Evolutionary conservation across 2,329 filamentous ascomycete species (phyloP).

Genomic region (Esteya vermicola): DNA sequence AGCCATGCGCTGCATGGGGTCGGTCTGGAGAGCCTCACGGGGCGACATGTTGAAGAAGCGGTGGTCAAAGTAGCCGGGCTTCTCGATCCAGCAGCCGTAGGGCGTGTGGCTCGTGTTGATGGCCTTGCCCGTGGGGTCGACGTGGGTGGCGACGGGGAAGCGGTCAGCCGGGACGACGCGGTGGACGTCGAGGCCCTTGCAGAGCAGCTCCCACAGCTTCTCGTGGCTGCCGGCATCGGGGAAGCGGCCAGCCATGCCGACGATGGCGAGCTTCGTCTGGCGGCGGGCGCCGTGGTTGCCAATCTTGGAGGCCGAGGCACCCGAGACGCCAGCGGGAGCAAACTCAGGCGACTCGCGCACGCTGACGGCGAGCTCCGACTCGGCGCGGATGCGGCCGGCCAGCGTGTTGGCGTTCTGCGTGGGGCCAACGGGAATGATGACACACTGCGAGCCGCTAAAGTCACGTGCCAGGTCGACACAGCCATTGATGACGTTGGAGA

Average conservation of each 20-base stretch:
- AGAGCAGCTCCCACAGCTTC: slow-evolving; percentile 60
- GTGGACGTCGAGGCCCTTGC: slow-evolving; percentile 63
- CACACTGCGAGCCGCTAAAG: slow-evolving; percentile 24
- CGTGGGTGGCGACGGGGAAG: slow-evolving; percentile 60
- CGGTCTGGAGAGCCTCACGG: slow-evolving; percentile 51
- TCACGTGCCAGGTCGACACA: slow-evolving; percentile 27
- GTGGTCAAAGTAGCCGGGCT: slow-evolving; percentile 41
- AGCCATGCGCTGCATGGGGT: slow-evolving; percentile 67
- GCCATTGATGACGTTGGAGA: slow-evolving; percentile 32
- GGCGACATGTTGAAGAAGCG: background rate
- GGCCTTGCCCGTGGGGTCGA: slow-evolving; percentile 55
- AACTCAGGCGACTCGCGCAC: slow-evolving; percentile 22
- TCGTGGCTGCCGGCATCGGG: slow-evolving; percentile 59
- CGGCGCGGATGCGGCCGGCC: slow-evolving; percentile 24
- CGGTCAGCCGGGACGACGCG: slow-evolving; percentile 52
- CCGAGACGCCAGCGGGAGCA: slow-evolving; percentile 13
- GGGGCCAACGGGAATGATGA: slow-evolving; percentile 35
- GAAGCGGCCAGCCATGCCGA: slow-evolving; percentile 69
- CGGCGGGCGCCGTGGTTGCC: slow-evolving; percentile 32
- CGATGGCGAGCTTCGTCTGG: slow-evolving; percentile 65
- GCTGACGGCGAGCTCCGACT: slow-evolving; percentile 27
- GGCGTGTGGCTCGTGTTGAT: slow-evolving; percentile 67
- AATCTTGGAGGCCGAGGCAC: slow-evolving; percentile 18
- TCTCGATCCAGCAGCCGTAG: slow-evolving; percentile 60
- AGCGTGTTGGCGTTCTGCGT: slow-evolving; percentile 33